Evolutionary conservation across 495 filamentous ascomycete species (phyloP), one percentile per base, ranked within the genome.

Genomic region (Penicillium psychrofluorescens): DNA sequence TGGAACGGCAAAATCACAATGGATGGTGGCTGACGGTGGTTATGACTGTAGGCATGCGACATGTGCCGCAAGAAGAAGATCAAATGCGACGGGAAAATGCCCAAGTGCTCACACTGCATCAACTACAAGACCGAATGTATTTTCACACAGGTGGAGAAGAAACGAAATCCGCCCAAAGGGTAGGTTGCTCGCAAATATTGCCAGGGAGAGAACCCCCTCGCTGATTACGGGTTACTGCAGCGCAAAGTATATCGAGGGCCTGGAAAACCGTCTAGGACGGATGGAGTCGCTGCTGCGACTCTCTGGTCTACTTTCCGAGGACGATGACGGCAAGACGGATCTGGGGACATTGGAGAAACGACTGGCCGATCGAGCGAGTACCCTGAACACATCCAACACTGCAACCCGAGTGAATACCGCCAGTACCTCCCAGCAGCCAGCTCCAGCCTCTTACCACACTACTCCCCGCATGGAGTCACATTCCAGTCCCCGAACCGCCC

Each of bases 1-100:
- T 22, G 22, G 12, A 33, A 11, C 5, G 16, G 15, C 3, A 15
- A 27, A 30, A 4, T 12, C 29, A 13, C 30, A 10, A 8, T 15
- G 6, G 9, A 43, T 43, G 15, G 10, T 27, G n/a, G 29, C 29
- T 39, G 35, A 32, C 29, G 29, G 9, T 31, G 29, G 32, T 50
- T 41, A 29, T 30, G 16, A 32, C 13, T 45, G 33, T 61, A 91
- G 87, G 92, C 92, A 40, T 98, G 92, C 72, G 92, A 98, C 60
- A 95, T 96, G 91, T 98, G 92, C 59, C 80, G 92, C 50, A 96
- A 95, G 70, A 98, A 97, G 75, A 98, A 98, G 77, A 97, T 98
- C 59, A 97, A 97, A 68, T 98, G 92, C 66, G 94, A 98, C 59
- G 92, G 92, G 40, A 95, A 94, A 66, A 81, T 92, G 63, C 92